A percentile compares a stretch with the other conserved stretches of the same genome.
Evolutionary conservation across 805 yeast species (phyloP).

Genomic region (Cyberlindnera petersonii): DNA sequence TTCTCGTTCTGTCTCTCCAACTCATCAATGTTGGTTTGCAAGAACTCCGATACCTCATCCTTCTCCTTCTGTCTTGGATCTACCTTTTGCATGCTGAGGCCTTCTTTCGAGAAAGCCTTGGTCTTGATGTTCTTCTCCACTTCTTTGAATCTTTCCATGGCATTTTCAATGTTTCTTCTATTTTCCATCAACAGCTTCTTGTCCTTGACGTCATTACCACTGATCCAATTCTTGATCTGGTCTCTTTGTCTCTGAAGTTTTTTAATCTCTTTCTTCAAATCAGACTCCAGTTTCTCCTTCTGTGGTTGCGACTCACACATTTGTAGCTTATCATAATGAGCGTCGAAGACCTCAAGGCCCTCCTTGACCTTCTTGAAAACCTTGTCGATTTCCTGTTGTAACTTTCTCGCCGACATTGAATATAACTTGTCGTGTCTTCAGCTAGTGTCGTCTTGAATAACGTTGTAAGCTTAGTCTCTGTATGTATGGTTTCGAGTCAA

Average conservation of each 20-base stretch:
- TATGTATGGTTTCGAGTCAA: too few relatives aligned
- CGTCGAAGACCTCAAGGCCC: slow-evolving; percentile 84
- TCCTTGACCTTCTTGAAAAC: slow-evolving; percentile 88
- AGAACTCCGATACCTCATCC: slow-evolving; percentile 64
- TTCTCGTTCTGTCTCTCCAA: slow-evolving; percentile 76
- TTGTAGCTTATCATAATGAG: slow-evolving; percentile 79
- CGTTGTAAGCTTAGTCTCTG: too few relatives aligned
- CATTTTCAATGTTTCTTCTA: slow-evolving; percentile 61
- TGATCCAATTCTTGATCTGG: slow-evolving; percentile 92
- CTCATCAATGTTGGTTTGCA: slow-evolving; percentile 72
- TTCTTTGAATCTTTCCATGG: slow-evolving; percentile 94
- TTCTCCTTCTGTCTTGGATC: slow-evolving; percentile 83
- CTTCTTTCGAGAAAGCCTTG: slow-evolving; percentile 91
- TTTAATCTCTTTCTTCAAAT: slow-evolving; percentile 90
- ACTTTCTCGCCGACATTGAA: slow-evolving; percentile 43
- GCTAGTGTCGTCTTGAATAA: too few relatives aligned
- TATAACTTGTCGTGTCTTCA: too few relatives aligned
- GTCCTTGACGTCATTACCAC: slow-evolving; percentile 88
- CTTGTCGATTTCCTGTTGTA: slow-evolving; percentile 79
- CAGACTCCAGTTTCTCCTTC: slow-evolving; percentile 89
- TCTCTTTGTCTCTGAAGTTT: slow-evolving; percentile 91
- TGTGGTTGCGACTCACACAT: slow-evolving; percentile 80
- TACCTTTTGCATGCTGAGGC: slow-evolving; percentile 65
- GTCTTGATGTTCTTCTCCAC: slow-evolving; percentile 91
- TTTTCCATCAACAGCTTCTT: slow-evolving; percentile 79